Percentiles rank a stretch among this genome's conserved stretches.
Evolutionary conservation across 768 basidiomycete species (phyloP).

Genomic region (Mycena floridula): DNA sequence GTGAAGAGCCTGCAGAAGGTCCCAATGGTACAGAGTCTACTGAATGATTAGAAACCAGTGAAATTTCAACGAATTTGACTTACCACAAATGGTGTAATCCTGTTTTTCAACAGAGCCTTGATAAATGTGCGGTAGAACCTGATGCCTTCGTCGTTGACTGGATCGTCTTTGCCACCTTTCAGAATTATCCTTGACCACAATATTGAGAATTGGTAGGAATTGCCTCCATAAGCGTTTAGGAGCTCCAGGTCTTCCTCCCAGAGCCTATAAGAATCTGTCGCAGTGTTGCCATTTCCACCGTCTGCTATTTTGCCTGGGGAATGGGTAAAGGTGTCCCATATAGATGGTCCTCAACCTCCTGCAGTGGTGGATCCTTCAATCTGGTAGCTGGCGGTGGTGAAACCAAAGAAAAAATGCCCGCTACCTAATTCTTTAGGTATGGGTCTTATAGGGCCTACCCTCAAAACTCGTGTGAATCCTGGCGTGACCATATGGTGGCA

Average conservation of each 20-base stretch:
- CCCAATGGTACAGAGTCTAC: constrained; percentile 75
- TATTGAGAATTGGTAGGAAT: constrained; percentile 71
- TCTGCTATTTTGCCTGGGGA: constrained; percentile 64
- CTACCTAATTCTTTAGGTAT: no score
- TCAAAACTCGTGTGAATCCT: no score
- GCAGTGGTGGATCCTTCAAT: constrained; percentile 61
- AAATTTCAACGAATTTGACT: constrained; percentile 21
- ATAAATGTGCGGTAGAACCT: constrained; percentile 67
- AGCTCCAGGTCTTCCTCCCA: constrained; percentile 66
- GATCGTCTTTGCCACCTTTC: constrained; percentile 67
- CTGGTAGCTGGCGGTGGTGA: constrained; percentile 54
- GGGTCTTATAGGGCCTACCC: no score
- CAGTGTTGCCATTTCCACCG: constrained; percentile 60
- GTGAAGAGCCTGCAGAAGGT: constrained; percentile 68
- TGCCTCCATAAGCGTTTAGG: constrained; percentile 57
- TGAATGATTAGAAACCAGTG: background rate
- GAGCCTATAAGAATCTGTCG: constrained; percentile 63
- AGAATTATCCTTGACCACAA: constrained; percentile 76
- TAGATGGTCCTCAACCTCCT: constrained; percentile 61
- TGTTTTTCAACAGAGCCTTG: constrained; percentile 54
- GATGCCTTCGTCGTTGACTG: constrained; percentile 64
- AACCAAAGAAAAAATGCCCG: constrained; percentile 1
- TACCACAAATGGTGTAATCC: constrained; percentile 65
- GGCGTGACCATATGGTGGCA: no score
- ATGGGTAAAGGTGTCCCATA: constrained; percentile 71